Base-by-base conservation (phyloP, 2,329 filamentous ascomycete species). In the Dichotomopilus funicola region DNA sequence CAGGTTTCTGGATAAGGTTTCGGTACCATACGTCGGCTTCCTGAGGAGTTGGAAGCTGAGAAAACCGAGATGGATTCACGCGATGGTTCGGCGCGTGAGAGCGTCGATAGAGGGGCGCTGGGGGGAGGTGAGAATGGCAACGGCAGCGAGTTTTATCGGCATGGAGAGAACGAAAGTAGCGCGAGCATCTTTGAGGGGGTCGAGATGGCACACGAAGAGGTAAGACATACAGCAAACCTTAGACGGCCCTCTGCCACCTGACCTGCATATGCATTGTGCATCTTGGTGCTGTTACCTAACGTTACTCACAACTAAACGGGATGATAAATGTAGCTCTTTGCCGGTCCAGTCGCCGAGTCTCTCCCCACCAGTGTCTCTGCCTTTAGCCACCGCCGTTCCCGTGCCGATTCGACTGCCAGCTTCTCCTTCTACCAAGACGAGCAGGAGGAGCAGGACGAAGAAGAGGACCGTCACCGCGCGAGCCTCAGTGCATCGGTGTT, bases 141-240 rank as follows among this genome's bases (percentile, higher is more conserved):
- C 12, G 13, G 19, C 12, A 6, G 35, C 7, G 48, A n/a, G 4
- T 67, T 88, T 59, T 89, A 89, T 70, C 77, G 85, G 53, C 77
- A 86, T 54, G 78, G 78, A 62, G 87, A 85, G 51, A 89, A 89
- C 65, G 77, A 84, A 65, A 90, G 87, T 73, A 83, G 79, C 71
- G 78, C 85, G 38, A 95, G 89, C 72, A 86, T 96, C 63, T 86
- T 96, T 64, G 90, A 90, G 63, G 90, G 96, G 71, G 91, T 97
- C n/a, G 92, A 96, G 70, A 97, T 99, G 94, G 92, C 94, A 19
- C 90, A 95, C 51, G 89, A 96, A 69, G 92, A 97, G 81, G 89
- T 94, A 67, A 52, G 72, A 37, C 19, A 27, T 27, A 27, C 19
- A 65, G 56, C 62, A 31, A 7, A 5, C 13, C 8, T 6, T 55